Conservation (phyloP, 208 protist species). For the Blechomonas ayalai region DNA sequence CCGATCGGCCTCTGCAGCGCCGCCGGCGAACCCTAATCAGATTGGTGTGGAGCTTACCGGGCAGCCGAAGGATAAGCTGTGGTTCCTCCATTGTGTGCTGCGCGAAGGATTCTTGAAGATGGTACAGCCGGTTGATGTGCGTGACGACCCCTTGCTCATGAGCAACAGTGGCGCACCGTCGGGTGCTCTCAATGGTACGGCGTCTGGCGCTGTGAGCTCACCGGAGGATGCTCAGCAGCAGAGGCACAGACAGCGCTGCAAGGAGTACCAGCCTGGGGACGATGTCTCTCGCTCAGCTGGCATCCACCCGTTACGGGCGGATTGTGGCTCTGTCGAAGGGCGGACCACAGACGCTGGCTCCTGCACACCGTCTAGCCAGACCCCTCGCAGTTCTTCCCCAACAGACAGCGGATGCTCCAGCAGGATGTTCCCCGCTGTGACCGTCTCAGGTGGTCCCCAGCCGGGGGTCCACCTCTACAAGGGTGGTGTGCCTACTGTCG, state of each 20-base stretch:
- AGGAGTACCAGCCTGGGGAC: no score
- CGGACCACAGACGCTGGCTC: neutral
- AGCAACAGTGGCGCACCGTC: neutral
- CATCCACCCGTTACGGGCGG: neutral
- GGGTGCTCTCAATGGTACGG: neutral
- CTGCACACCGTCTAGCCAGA: neutral
- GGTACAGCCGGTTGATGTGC: slow-evolving; percentile 9
- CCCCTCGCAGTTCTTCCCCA: neutral
- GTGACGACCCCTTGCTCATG: neutral
- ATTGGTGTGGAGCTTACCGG: slow-evolving; percentile 61
- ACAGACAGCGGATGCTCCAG: neutral
- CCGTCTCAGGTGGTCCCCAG: neutral
- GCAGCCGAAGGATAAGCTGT: slow-evolving; percentile 39
- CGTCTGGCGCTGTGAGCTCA: neutral
- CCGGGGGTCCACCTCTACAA: slow-evolving; percentile 8
- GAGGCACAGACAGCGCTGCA: no score
- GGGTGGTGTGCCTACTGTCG: slow-evolving; percentile 29
- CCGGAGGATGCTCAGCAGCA: neutral
- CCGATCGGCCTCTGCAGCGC: neutral
- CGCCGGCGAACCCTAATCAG: slow-evolving; percentile 64
- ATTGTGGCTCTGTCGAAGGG: neutral
- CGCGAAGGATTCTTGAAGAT: slow-evolving; percentile 39
- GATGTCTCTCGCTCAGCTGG: neutral
- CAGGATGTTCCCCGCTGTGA: neutral
- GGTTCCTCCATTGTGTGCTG: slow-evolving; percentile 64